Conservation (phyloP, 176 grass and related monocot species). For the barley (Hordeum vulgare) region MorexV3_pseudomolecules_assembly NC_058524.1:599610304-599610803, state of each 20-base stretch:
- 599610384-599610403: slow-evolving; percentile 46
- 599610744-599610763: slow-evolving; percentile 52
- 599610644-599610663: slow-evolving; percentile 62
- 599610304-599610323: slow-evolving; percentile 56
- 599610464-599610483: background rate
- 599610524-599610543: slow-evolving; percentile 85
- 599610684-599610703: slow-evolving; percentile 58
- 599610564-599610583: slow-evolving; percentile 70
- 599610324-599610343: slow-evolving; percentile 88
- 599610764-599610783: slow-evolving; percentile 24
- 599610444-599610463: background rate
- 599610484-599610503: slow-evolving; percentile 52
- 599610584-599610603: slow-evolving; percentile 42
- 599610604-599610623: slow-evolving; percentile 92
- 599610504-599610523: slow-evolving; percentile 51
- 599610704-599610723: slow-evolving; percentile 52
- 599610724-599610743: slow-evolving; percentile 71
- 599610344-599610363: slow-evolving; percentile 94
- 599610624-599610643: slow-evolving; percentile 72
- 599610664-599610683: slow-evolving; percentile 86
- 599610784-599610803: slow-evolving; percentile 24
- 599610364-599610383: slow-evolving; percentile 72
- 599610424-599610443: background rate
- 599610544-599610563: slow-evolving; percentile 78
- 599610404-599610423: background rate